A percentile compares a stretch with the other conserved stretches of the same genome.
These are phyloP conservation scores for Tolypocladium ovalisporum DNA, from an alignment of 2,329 filamentous ascomycete species.

Conservation along the genomic window DNA sequence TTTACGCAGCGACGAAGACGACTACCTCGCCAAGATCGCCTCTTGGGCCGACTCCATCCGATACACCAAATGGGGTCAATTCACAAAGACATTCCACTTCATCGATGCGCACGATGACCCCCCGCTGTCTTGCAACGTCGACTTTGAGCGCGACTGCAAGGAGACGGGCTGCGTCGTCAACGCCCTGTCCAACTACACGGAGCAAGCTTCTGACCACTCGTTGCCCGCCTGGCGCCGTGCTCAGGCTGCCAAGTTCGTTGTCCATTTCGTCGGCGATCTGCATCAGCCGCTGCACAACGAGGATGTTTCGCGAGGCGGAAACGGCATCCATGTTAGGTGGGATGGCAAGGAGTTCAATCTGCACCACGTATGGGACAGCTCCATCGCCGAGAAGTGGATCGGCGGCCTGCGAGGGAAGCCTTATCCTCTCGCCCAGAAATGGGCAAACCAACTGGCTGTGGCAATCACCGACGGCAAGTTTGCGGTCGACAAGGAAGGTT, in stretches of 20 bases:
- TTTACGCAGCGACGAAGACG: conserved; percentile 39
- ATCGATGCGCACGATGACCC: conserved; percentile 58
- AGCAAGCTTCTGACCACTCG: conserved; percentile 34
- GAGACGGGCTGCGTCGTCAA: conserved; percentile 50
- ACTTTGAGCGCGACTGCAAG: conserved; percentile 51
- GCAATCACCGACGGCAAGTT: conserved; percentile 49
- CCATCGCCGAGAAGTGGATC: conserved; percentile 54
- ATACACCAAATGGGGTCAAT: conserved; percentile 52
- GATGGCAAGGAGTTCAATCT: conserved; percentile 48
- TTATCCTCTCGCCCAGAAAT: conserved; percentile 38
- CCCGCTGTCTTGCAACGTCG: conserved; percentile 44
- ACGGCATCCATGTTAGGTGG: conserved; percentile 55
- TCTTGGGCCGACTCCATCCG: conserved; percentile 58
- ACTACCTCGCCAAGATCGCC: conserved; percentile 52
- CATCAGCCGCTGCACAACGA: conserved; percentile 60
- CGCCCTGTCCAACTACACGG: conserved; percentile 50
- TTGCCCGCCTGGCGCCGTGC: conserved; percentile 35
- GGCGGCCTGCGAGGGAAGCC: conserved; percentile 41
- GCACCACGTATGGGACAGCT: conserved; percentile 64
- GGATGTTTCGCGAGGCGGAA: conserved; percentile 54
- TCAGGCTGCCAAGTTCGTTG: conserved; percentile 54
- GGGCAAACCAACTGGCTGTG: conserved; percentile 43
- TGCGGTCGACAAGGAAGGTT: conserved; percentile 33
- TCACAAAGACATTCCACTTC: conserved; percentile 54
- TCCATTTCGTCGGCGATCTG: conserved; percentile 61